A percentile compares a stretch with the other conserved stretches of the same genome.
Conservation (phyloP, 331 rosid species). For the Malus hybrid region DNA sequence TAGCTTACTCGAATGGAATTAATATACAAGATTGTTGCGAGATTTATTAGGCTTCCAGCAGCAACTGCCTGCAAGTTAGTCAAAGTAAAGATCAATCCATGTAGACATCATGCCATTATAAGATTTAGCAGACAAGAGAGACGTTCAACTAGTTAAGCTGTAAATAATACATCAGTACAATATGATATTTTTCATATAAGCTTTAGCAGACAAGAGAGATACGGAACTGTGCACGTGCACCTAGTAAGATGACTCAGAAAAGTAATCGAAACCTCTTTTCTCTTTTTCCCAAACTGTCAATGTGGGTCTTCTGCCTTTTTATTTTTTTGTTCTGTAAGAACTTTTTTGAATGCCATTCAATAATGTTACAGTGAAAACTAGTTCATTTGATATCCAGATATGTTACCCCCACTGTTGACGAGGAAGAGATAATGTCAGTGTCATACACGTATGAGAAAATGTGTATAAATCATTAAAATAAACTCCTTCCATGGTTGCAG, state of each 20-base stretch:
- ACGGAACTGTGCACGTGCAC: background rate
- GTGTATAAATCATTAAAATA: background rate
- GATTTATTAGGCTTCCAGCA: conserved; percentile 87
- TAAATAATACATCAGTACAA: background rate
- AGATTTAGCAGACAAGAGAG: background rate
- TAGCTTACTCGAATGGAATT: conserved; percentile 69
- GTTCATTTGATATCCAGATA: background rate
- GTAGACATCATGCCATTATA: background rate
- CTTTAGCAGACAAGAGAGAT: background rate
- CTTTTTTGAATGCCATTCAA: background rate
- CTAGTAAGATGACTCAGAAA: background rate
- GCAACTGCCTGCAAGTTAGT: conserved; percentile 69
- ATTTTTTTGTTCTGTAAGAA: background rate
- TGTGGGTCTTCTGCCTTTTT: background rate
- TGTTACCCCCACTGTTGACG: background rate
- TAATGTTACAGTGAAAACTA: background rate
- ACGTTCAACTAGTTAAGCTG: background rate
- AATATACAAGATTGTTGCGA: conserved; percentile 73
- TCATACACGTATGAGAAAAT: background rate
- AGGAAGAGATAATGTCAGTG: too few relatives aligned
- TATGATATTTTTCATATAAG: background rate
- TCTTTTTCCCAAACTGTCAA: background rate
- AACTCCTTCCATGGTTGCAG: background rate
- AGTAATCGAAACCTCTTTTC: background rate
- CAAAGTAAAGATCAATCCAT: background rate